Evolutionary conservation across 2,329 filamentous ascomycete species (phyloP), one percentile per base, ranked within the genome.

Genomic region (Talaromyces atroroseus): DNA sequence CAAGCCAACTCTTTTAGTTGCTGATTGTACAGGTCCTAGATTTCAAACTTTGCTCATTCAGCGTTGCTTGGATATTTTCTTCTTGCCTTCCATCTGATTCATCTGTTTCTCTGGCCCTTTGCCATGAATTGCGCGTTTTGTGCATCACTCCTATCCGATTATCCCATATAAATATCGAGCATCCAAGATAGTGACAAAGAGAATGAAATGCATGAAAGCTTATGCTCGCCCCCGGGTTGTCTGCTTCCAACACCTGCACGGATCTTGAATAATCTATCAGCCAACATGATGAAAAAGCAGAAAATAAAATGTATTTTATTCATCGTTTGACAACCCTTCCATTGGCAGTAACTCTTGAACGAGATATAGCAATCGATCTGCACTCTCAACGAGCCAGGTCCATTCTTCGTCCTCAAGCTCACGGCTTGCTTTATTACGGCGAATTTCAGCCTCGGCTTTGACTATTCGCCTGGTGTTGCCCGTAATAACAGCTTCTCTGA

Each of bases 381-480:
- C 71, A 63, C 75, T 77, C 61, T 76, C 75, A 34, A 68, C 58
- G 52, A 76, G 59, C 68, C 71, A 72, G 38, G 58, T 58, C 69
- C 67, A 70, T 59, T 74, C 71, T 60, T 68, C 54, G 61, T 71
- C 64, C 59, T 71, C 64, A 36, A 66, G 63, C 60, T 71, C 59
- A 32, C 66, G 66, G 36, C 63, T 69, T 29, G 66, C 72, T 58
- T 70, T 75, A 62, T 72, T 79, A 51, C 72, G 78, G 59, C 73
- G 75, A 44, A 69, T 75, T 23, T 76, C 76, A 2, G 67, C 73
- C 52, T 69, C 74, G 0, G 75, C 74, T 59, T 76, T 79, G 0
- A 70, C 69, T 7, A 72, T 68, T n/a, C 84, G 74, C 1, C 73
- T 76, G 32, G 70, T 49, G 45, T 86, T 81, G 0, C 85, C 85